These are phyloP conservation scores for Clausena lansium DNA, from an alignment of 345 rosid genomes.

Conservation along the genomic window DNA sequence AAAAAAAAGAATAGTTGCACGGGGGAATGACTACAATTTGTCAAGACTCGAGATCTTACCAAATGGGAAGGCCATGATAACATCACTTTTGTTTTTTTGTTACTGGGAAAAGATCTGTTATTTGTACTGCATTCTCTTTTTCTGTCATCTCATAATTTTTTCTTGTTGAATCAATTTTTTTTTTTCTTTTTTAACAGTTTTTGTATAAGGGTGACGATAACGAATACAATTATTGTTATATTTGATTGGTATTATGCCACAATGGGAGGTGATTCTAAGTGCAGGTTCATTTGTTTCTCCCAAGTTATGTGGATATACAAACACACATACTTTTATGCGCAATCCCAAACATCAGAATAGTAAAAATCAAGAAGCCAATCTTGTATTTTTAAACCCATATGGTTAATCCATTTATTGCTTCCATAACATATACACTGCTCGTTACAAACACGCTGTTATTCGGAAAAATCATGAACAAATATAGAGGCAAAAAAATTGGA, in stretches of 20 bases:
- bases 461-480: conserved; percentile 26
- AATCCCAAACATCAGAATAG: not conserved
- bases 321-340: not conserved
- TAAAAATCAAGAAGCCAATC: too few relatives aligned
- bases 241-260: not conserved
- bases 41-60: not conserved
- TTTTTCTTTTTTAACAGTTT: not conserved
- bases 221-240: not conserved
- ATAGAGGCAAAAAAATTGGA: not conserved
- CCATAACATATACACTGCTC: conserved; percentile 3
- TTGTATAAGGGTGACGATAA: not conserved
- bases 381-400: not conserved
- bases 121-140: too few relatives aligned
- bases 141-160: not conserved
- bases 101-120: not conserved
- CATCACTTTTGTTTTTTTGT: not conserved
- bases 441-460: not conserved
- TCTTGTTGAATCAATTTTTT: not conserved
- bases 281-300: not conserved
- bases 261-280: not conserved
- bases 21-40: not conserved
- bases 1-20: not conserved
- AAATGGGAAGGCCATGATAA: not conserved
- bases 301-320: not conserved
- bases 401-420: conserved; percentile 19